Evolutionary conservation across 2,329 filamentous ascomycete species (phyloP).

Genomic region (Tolypocladium tundrense): DNA sequence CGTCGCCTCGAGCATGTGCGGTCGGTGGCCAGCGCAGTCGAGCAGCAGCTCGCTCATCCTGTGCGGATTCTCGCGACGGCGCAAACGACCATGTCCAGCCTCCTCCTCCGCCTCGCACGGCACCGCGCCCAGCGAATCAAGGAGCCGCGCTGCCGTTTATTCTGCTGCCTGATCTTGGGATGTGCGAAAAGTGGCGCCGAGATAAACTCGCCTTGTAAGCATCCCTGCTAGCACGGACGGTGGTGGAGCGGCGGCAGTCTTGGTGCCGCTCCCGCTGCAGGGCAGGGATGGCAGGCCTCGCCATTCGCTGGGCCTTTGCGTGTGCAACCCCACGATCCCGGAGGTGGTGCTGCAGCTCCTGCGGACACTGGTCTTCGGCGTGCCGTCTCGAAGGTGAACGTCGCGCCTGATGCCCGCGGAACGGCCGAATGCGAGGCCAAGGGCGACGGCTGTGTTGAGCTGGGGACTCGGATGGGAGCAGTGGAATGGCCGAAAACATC

Average conservation of each 20-base stretch:
- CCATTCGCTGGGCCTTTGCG: not conserved
- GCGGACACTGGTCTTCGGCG: not conserved
- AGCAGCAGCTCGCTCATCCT: not conserved
- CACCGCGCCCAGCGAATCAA: not conserved
- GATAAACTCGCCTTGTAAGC: slow-evolving; percentile 1
- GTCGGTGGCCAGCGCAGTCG: not conserved
- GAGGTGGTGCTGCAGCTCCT: not conserved
- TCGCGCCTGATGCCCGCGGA: not conserved
- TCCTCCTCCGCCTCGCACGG: not conserved
- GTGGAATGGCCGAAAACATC: not conserved
- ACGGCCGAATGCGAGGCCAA: not conserved
- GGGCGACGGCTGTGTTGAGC: not conserved
- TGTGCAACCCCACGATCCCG: not conserved
- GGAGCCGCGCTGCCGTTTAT: slow-evolving; percentile 2
- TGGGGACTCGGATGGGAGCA: not conserved
- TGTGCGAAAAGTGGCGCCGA: slow-evolving; percentile 1
- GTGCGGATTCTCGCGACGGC: not conserved
- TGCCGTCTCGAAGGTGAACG: not conserved
- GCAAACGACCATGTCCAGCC: not conserved
- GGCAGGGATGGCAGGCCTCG: not conserved
- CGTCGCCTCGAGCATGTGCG: not conserved
- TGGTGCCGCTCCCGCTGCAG: not conserved
- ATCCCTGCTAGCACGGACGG: not conserved
- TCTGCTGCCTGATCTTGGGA: slow-evolving; percentile 8
- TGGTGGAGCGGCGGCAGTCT: not conserved